phyloP scores from a whole-genome alignment of 768 basidiomycete genomes.

The Leccinum longicurvipes region DNA sequence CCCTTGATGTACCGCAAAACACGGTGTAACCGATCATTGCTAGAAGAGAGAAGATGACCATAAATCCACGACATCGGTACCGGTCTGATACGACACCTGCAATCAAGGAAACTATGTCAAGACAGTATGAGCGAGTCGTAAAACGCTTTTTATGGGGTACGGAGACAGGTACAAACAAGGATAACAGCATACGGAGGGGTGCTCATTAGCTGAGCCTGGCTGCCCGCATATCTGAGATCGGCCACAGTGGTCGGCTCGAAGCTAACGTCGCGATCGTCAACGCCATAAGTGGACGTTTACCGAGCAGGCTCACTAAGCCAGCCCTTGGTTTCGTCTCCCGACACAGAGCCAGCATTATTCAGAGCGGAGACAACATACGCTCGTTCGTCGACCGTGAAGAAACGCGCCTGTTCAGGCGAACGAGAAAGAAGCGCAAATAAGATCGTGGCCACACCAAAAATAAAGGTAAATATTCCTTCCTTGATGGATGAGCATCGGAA shows the following conservation, averaged over 20 bases:
- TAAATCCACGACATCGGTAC: conserved; percentile 48
- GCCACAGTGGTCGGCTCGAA: conserved; percentile 44
- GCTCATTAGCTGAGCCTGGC: conserved; percentile 36
- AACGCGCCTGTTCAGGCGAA: conserved; percentile 42
- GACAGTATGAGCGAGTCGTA: not conserved
- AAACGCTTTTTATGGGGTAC: not conserved
- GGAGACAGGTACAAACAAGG: conserved; percentile 17
- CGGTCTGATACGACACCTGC: conserved; percentile 53
- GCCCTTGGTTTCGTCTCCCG: conserved; percentile 42
- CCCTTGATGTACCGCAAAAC: conserved; percentile 44
- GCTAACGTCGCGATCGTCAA: too few relatives aligned
- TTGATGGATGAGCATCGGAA: conserved; percentile 6
- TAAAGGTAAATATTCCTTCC: conserved; percentile 62
- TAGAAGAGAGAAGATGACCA: conserved; percentile 41
- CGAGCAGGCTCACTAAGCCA: conserved; percentile 19
- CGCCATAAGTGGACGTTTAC: too few relatives aligned
- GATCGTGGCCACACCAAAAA: conserved; percentile 50
- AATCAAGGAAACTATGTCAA: conserved; percentile 30
- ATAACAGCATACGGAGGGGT: conserved; percentile 34
- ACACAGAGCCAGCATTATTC: conserved; percentile 29
- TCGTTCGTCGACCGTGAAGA: conserved; percentile 51
- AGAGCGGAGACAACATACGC: conserved; percentile 37
- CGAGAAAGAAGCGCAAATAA: conserved; percentile 49
- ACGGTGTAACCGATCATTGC: conserved; percentile 51
- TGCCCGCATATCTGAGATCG: conserved; percentile 52